Evolutionary conservation across 441 rosid species (phyloP).

Genomic region (Gossypium trilobum): DNA sequence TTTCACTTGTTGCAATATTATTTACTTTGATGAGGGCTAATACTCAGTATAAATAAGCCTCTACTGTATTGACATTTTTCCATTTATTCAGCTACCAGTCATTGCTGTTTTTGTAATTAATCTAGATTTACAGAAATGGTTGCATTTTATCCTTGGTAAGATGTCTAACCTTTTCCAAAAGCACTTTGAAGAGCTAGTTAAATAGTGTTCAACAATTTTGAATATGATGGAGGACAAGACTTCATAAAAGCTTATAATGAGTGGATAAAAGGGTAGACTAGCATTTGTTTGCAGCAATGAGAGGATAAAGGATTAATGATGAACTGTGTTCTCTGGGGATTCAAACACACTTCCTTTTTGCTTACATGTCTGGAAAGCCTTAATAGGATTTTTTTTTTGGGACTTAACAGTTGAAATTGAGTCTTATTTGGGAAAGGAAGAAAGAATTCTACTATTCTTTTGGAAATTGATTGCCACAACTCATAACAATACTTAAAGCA

Average conservation of each 20-base stretch:
- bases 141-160: background rate
- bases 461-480: background rate
- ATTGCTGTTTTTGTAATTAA: background rate
- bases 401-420: constrained; percentile 1
- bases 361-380: background rate
- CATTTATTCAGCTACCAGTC: background rate
- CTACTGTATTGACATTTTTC: background rate
- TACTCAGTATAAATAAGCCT: background rate
- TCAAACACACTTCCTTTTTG: background rate
- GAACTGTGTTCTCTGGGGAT: background rate
- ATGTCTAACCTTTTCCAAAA: background rate
- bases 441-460: background rate
- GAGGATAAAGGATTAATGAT: background rate
- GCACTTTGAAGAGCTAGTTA: background rate
- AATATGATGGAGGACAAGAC: background rate
- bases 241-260: background rate
- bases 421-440: background rate
- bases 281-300: background rate
- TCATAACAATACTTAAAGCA: background rate
- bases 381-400: background rate
- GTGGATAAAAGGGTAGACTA: background rate
- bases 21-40: background rate
- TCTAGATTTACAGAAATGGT: background rate
- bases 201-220: background rate
- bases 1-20: background rate